Evolutionary conservation across 257 asterid genomes (phyloP).

Genomic region (Rubia yunnanensis): DNA sequence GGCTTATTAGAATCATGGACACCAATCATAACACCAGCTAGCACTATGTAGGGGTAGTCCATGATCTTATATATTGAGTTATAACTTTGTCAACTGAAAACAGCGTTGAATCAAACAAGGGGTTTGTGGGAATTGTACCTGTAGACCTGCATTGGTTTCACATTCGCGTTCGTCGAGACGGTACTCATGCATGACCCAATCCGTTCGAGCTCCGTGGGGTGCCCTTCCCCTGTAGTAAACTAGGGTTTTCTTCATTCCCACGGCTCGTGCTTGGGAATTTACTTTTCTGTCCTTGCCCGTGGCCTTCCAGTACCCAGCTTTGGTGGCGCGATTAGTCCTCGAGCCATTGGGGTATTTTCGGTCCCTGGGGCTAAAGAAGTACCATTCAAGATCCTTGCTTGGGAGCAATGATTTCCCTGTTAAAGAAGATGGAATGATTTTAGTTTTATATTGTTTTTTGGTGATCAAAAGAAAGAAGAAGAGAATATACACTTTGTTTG

Average conservation of each 20-base stretch:
- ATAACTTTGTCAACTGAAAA: no score
- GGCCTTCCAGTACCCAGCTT: slow-evolving; percentile 98
- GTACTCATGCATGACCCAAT: slow-evolving; percentile 99
- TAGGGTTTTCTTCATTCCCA: slow-evolving; percentile 98
- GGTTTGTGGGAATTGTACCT: slow-evolving; percentile 46
- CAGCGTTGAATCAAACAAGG: not conserved
- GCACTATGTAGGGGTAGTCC: no score
- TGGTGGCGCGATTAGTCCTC: slow-evolving; percentile 90
- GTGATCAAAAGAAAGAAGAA: not conserved
- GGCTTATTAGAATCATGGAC: no score
- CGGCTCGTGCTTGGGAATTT: slow-evolving; percentile 61
- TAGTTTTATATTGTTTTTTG: not conserved
- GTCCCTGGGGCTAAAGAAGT: slow-evolving; percentile 90
- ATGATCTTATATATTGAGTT: no score
- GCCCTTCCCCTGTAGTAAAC: slow-evolving; percentile 96
- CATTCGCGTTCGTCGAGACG: slow-evolving; percentile 94
- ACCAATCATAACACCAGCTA: no score
- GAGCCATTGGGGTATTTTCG: slow-evolving; percentile 97
- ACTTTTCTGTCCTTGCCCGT: slow-evolving; percentile 96
- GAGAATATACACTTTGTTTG: slow-evolving; percentile 6
- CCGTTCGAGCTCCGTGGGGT: slow-evolving; percentile 93
- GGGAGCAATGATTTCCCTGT: slow-evolving; percentile 87
- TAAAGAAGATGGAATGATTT: not conserved
- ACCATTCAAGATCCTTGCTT: slow-evolving; percentile 99
- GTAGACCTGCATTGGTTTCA: slow-evolving; percentile 56